phyloP scores from a whole-genome alignment of 2,329 filamentous ascomycete species.

The Fusarium nelsonii region DNA sequence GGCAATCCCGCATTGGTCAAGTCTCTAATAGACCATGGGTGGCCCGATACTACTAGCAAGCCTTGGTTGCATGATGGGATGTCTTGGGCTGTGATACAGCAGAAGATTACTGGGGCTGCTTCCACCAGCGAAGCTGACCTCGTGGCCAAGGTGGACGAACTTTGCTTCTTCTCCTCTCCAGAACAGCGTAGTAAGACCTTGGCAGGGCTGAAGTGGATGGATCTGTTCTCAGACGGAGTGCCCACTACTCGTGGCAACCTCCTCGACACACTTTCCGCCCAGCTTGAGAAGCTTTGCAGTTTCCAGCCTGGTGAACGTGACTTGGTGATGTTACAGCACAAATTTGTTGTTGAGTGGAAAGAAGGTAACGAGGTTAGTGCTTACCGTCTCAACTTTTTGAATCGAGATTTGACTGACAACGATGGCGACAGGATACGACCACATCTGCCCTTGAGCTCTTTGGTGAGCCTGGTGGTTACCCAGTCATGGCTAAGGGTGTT shows the following conservation, averaged over 20 bases:
- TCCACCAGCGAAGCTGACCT: not conserved
- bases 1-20: rapidly evolving
- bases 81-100: not conserved
- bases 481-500: not conserved
- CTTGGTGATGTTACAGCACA: slow-evolving; percentile 1
- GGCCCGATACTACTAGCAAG: not conserved
- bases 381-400: rapidly evolving
- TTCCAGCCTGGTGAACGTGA: not conserved
- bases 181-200: not conserved
- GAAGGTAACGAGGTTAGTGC: not conserved
- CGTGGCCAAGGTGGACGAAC: not conserved
- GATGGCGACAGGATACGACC: not conserved
- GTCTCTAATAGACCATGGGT: not conserved
- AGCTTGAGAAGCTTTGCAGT: not conserved
- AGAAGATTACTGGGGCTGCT: not conserved
- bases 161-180: not conserved
- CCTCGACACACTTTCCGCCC: not conserved
- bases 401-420: not conserved
- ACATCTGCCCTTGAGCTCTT: not conserved
- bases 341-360: not conserved
- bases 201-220: not conserved
- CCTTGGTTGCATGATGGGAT: not conserved
- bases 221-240: not conserved
- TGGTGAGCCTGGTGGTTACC: not conserved
- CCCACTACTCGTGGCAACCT: not conserved